Evolutionary conservation across 148 eudicot genomes (phyloP), one percentile per base, ranked within the genome.

Genomic region (Spergularia bocconei): DNA sequence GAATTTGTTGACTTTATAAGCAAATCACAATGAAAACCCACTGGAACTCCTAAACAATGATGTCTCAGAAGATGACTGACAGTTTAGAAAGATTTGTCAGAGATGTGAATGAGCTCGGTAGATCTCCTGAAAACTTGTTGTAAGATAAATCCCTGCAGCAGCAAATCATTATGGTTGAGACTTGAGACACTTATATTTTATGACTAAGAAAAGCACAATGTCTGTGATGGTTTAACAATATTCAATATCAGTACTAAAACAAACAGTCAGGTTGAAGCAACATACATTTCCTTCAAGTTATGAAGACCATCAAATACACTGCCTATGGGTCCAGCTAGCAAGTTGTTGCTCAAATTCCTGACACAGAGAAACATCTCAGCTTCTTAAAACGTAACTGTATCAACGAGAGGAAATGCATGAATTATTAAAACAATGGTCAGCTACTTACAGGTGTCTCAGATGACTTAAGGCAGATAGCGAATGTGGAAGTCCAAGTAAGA

Each of bases 291-390:
- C 80, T 67, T 86, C 65, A 94, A 85, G 78, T 82, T 79, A 47
- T 74, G 82, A 25, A 91, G 87, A 67, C 91, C 92, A 59, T 78
- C 74, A 69, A 94, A 94, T 66, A 94, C 87, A 75, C 87, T 84
- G 16, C 96, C 97, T 36, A 91, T 70, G 25, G 93, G 85, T 76
- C 97, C 93, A 81, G 87, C 84, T 78, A 94, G 64, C 51, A 73
- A 59, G 79, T 93, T 93, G 81, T 85, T 93, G 84, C 98, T 91
- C 83, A 93, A 79, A 65, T 93, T 93, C 90, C 98, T 91, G 83
- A 80, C 83, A 71, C 8, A 36, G 62, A 71, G 67, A 72, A 83
- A 19, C 67, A 52, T 72, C 44, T 60, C 62, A 72, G 74, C 56
- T 53, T 21, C 11, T n/a, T 54, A 5, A 13, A 57, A 38, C 55